Evolutionary conservation across 2,329 filamentous ascomycete species (phyloP), one percentile per base, ranked within the genome.

Genomic region (Thermoascus crustaceus): DNA sequence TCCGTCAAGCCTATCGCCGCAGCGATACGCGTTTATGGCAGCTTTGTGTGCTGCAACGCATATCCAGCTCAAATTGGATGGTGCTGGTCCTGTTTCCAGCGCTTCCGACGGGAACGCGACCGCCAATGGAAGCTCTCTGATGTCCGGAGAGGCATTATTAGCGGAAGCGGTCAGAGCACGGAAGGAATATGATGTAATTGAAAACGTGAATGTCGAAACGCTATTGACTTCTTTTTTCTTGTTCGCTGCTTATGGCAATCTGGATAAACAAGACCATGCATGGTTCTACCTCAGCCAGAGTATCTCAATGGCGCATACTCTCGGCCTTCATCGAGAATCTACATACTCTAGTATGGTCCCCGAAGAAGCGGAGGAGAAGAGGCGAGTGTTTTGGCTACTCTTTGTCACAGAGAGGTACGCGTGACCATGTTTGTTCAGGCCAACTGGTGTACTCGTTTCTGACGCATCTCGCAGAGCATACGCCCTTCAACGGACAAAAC

Each of bases 231-330:
- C 80, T 35, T 86, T 84, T 58, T 87, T 89, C 55, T 57, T 89
- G 17, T 87, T 85, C 48, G 80, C 75, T 23, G 80, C 79, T 39
- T 76, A 81, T 54, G 80, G 82, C 41, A 80, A 76, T 23, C 64
- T 85, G 30, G 81, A 86, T 43, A 69, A 79, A 54, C 81, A 87
- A 54, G 78, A 82, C 43, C 78, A 79, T 55, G 83, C 82, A 1
- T 89, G 84, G 83, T 87, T 79, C 52, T 78, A 85, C 54, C 66
- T 89, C 7, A 77, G 83, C 17, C 84, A 91, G 58, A 81, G 82
- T 4, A 80, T 78, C 2, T 87, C 83, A 4, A 68, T 89, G 57
- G 59, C 58, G 4, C 63, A 66, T 34, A 58, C 60, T 1, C 48
- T 69, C 19, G 56, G 56, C 0, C 51, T 69, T 30, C 60, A 68